A percentile compares a stretch with the other conserved stretches of the same genome.
Conservation (phyloP, 2,329 filamentous ascomycete genomes). For the Polychaeton citri region DNA sequence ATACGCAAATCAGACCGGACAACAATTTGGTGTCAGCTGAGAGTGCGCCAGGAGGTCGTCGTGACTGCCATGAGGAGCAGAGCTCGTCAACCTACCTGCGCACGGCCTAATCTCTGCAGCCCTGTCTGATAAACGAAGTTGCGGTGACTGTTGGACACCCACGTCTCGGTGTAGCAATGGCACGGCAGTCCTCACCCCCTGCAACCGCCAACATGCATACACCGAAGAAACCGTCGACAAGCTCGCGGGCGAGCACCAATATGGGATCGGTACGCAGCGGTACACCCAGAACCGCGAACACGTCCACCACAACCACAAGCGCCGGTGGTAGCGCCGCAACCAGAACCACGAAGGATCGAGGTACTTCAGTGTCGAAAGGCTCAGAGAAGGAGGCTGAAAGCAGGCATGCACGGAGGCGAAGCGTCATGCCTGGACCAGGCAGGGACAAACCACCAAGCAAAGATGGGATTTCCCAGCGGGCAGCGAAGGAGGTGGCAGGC, state of each 20-base stretch:
- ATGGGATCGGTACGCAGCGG: neutral
- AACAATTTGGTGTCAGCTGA: too few species aligned
- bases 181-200: neutral
- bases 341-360: neutral
- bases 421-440: neutral
- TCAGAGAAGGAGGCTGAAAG: conserved; percentile 1
- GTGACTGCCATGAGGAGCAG: too few species aligned
- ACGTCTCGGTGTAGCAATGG: neutral
- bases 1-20: too few species aligned
- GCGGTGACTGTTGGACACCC: neutral
- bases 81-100: too few species aligned
- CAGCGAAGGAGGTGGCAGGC: conserved; percentile 59
- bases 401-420: neutral
- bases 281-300: neutral
- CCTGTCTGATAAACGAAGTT: too few species aligned
- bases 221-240: neutral
- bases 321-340: neutral
- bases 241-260: neutral
- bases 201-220: neutral
- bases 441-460: conserved; percentile 35
- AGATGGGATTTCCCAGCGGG: conserved; percentile 50
- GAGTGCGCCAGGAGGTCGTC: too few species aligned
- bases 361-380: neutral
- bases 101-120: too few species aligned
- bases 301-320: neutral